These are phyloP conservation scores for Saitozyma sp. DNA, from an alignment of 768 basidiomycete genomes.

Conservation along the genomic window DNA sequence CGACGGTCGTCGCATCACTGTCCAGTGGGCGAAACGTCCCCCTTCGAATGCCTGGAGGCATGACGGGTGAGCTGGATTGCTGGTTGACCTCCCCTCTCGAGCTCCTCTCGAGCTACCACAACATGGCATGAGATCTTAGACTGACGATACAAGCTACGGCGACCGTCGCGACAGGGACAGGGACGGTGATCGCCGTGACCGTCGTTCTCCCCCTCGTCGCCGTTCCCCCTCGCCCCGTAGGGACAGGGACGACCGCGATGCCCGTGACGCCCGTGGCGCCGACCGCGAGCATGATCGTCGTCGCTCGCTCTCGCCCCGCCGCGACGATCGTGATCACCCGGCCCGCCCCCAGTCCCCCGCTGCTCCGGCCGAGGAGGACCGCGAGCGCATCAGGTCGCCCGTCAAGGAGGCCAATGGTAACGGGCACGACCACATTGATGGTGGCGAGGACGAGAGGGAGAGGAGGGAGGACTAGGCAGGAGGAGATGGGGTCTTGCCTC, in stretches of 20 bases:
- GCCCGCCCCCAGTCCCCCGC: too few relatives aligned
- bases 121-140: neutral
- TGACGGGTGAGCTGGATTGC: constrained; percentile 58
- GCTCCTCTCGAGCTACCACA: constrained; percentile 1
- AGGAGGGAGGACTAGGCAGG: constrained; percentile 40
- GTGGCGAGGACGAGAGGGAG: constrained; percentile 53
- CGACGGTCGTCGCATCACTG: constrained; percentile 71
- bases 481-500: neutral
- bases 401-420: constrained; percentile 15
- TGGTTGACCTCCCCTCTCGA: constrained; percentile 51
- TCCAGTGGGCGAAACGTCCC: constrained; percentile 70
- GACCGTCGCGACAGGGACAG: constrained; percentile 4
- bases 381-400: constrained; percentile 11
- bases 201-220: constrained; percentile 35
- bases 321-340: constrained; percentile 26
- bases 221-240: constrained; percentile 28
- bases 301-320: constrained; percentile 37
- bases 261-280: constrained; percentile 6
- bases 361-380: too few relatives aligned
- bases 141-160: constrained; percentile 10
- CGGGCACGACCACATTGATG: constrained; percentile 18
- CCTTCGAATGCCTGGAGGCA: constrained; percentile 81
- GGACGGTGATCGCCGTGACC: constrained; percentile 60
- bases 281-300: constrained; percentile 53
- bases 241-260: constrained; percentile 8